Evolutionary conservation across 2,329 filamentous ascomycete genomes (phyloP).

Genomic region (Fusarium sarcochroum): DNA sequence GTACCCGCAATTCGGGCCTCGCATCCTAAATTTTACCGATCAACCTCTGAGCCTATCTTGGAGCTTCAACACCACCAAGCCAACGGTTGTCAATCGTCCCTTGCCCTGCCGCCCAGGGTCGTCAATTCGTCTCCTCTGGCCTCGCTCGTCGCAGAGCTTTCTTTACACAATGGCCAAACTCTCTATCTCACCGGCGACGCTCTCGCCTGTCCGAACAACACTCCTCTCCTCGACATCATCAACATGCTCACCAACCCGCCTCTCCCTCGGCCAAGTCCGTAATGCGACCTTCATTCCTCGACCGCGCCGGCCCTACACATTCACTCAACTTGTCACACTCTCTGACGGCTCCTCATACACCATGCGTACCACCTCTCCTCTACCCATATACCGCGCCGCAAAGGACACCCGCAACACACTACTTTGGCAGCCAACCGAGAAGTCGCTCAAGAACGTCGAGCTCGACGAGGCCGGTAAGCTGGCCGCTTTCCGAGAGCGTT

Average conservation of each 20-base stretch:
- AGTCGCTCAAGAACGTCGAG: slow-evolving; percentile 88
- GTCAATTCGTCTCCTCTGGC: slow-evolving; percentile 26
- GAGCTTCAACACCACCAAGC: slow-evolving; percentile 29
- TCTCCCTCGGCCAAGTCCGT: slow-evolving; percentile 71
- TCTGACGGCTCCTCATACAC: slow-evolving; percentile 91
- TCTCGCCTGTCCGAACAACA: slow-evolving; percentile 50
- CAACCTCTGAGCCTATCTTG: slow-evolving; percentile 27
- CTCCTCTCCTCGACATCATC: slow-evolving; percentile 44
- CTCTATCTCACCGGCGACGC: slow-evolving; percentile 46
- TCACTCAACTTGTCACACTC: slow-evolving; percentile 95
- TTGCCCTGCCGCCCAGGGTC: slow-evolving; percentile 16
- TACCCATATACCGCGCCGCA: slow-evolving; percentile 68
- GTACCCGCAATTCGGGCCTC: slow-evolving; percentile 34
- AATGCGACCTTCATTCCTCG: slow-evolving; percentile 88
- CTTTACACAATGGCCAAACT: slow-evolving; percentile 50
- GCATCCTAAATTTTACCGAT: slow-evolving; percentile 51
- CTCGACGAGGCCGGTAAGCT: slow-evolving; percentile 94
- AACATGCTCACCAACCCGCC: slow-evolving; percentile 45
- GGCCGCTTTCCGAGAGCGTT: slow-evolving; percentile 86
- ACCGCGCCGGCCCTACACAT: slow-evolving; percentile 93
- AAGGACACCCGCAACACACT: slow-evolving; percentile 93
- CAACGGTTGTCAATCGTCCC: slow-evolving; percentile 24
- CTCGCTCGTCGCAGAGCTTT: slow-evolving; percentile 8
- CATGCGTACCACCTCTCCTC: slow-evolving; percentile 81
- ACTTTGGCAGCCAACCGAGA: slow-evolving; percentile 90